Percentiles rank a stretch among this genome's conserved stretches.
Conservation (phyloP, 2,329 filamentous ascomycete species). For the Apiospora marii region DNA sequence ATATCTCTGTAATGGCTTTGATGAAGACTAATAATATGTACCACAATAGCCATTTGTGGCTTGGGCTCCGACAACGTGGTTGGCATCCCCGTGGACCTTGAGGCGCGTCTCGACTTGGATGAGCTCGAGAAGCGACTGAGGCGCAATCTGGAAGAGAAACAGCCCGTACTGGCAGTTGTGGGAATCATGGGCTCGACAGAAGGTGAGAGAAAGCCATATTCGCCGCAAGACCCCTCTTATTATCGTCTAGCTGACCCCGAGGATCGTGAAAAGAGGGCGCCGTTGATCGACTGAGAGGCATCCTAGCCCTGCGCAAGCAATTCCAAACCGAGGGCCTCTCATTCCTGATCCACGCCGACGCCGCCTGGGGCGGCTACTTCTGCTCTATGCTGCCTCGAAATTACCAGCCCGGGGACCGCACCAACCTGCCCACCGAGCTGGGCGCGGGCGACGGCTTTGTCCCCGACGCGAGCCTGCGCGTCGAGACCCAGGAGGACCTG, state of each 20-base stretch:
- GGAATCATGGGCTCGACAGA: conserved; percentile 57
- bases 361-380: conserved; percentile 60
- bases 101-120: conserved; percentile 47
- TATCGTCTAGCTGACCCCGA: background rate
- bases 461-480: conserved; percentile 44
- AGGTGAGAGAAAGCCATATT: conserved; percentile 31
- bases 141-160: conserved; percentile 39
- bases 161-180: conserved; percentile 52
- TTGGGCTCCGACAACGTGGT: conserved; percentile 52
- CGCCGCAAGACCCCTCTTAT: background rate
- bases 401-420: conserved; percentile 37
- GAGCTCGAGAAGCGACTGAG: conserved; percentile 44
- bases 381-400: conserved; percentile 50
- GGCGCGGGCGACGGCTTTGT: conserved; percentile 42
- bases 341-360: conserved; percentile 56
- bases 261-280: conserved; percentile 52
- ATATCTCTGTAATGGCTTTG: background rate
- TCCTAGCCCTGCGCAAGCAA: conserved; percentile 49
- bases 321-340: conserved; percentile 52
- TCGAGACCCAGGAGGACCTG: conserved; percentile 49
- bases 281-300: conserved; percentile 49
- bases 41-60: conserved; percentile 48
- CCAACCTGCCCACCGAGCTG: conserved; percentile 39
- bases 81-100: conserved; percentile 49
- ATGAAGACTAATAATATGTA: background rate